A percentile compares a stretch with the other conserved stretches of the same genome.
Evolutionary conservation across 345 rosid genomes (phyloP).

Genomic region (Brassica incana): DNA sequence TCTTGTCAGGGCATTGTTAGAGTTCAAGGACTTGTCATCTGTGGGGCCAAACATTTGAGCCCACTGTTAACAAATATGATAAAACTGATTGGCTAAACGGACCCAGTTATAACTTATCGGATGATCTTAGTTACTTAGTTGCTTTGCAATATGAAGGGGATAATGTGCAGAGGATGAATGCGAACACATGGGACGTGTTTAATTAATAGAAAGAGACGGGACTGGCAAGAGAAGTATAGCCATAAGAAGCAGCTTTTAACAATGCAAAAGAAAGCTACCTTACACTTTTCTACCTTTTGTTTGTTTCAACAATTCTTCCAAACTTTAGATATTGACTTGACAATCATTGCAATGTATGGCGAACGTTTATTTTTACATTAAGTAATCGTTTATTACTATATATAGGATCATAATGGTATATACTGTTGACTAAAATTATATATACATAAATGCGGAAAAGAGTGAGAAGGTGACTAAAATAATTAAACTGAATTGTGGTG

Average conservation of each 20-base stretch:
- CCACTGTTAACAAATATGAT: constrained; percentile 3
- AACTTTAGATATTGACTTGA: constrained; percentile 28
- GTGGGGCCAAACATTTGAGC: constrained; percentile 29
- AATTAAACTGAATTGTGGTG: neutral
- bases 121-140: neutral
- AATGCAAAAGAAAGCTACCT: constrained; percentile 48
- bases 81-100: constrained; percentile 23
- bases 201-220: constrained; percentile 28
- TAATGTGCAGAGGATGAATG: constrained; percentile 3
- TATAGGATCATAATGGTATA: neutral
- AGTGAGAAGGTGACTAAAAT: neutral
- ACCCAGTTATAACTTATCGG: constrained; percentile 1
- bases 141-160: neutral
- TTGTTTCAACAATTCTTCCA: constrained; percentile 21
- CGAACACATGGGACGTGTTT: constrained; percentile 21
- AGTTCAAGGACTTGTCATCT: constrained; percentile 13
- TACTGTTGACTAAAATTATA: neutral
- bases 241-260: constrained; percentile 48
- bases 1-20: constrained; percentile 19
- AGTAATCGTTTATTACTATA: neutral
- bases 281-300: constrained; percentile 29
- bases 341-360: neutral
- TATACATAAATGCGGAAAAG: neutral
- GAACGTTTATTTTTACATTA: neutral
- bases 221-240: constrained; percentile 42